Evolutionary conservation across 345 rosid genomes (phyloP).

Genomic region (Dipteronia dyeriana): DNA sequence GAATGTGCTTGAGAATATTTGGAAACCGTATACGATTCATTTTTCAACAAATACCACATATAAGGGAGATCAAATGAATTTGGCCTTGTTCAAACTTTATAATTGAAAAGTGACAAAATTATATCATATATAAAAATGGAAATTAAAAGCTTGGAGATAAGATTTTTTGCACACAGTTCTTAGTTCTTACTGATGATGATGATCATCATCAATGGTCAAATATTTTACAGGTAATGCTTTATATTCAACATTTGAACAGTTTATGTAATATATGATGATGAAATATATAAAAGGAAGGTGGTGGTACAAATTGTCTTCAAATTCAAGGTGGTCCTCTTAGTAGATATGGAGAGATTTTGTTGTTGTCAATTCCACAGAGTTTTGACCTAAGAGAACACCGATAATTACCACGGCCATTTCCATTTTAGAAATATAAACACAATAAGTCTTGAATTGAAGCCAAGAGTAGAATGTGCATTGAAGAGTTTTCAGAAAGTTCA

Average conservation of each 20-base stretch:
- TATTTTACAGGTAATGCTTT: background rate
- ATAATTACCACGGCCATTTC: background rate
- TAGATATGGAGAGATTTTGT: constrained; percentile 29
- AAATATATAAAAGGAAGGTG: background rate
- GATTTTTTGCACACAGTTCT: background rate
- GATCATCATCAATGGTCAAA: background rate
- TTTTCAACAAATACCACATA: background rate
- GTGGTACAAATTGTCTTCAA: background rate
- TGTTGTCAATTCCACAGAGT: constrained; percentile 21
- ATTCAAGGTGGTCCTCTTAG: constrained; percentile 34
- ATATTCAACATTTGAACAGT: background rate
- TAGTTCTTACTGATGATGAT: no score
- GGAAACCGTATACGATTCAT: background rate
- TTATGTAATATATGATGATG: background rate
- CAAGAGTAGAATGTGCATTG: constrained; percentile 14
- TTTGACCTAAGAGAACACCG: background rate
- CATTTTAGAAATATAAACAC: no score
- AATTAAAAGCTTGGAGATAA: background rate
- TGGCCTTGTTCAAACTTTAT: background rate
- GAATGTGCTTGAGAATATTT: background rate
- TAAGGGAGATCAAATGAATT: background rate
- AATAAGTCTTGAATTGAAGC: constrained; percentile 18
- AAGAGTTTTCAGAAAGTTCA: constrained; percentile 15
- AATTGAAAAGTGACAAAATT: no score
- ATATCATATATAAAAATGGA: no score